These are phyloP conservation scores for Tricholoma matsutake DNA, from an alignment of 768 basidiomycete genomes.

Conservation along the genomic window DNA sequence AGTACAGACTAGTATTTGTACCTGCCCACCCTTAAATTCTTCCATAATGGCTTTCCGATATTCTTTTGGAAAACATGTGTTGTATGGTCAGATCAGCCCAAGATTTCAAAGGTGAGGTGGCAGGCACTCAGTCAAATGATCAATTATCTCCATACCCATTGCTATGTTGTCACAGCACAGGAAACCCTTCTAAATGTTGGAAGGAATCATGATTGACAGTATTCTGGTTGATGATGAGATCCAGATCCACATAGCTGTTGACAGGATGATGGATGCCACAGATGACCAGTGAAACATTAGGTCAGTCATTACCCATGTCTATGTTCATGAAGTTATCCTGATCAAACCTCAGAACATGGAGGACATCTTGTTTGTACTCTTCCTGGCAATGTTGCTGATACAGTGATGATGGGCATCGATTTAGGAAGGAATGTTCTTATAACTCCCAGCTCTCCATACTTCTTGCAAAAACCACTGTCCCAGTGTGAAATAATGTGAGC, in stretches of 20 bases:
- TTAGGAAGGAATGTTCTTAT: conserved; percentile 9
- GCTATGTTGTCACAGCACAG: conserved; percentile 32
- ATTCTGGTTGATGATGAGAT: conserved; percentile 25
- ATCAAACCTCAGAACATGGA: conserved; percentile 24
- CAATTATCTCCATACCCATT: too few species aligned
- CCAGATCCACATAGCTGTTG: conserved; percentile 30
- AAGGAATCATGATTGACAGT: neutral
- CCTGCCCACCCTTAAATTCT: conserved; percentile 19
- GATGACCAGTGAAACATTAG: too few species aligned
- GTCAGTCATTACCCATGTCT: conserved; percentile 31
- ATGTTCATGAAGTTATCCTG: conserved; percentile 14
- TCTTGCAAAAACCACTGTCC: conserved; percentile 33
- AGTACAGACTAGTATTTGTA: conserved; percentile 33
- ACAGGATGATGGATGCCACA: conserved; percentile 31
- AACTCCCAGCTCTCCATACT: conserved; percentile 25
- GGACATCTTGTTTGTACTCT: conserved; percentile 26
- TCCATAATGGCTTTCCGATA: too few species aligned
- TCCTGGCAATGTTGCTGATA: conserved; percentile 31
- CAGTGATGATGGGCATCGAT: conserved; percentile 26
- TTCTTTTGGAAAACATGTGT: conserved; percentile 14
- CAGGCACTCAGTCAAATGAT: too few species aligned
- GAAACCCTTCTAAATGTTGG: conserved; percentile 26
- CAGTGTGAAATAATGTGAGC: too few species aligned
- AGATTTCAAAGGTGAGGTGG: too few species aligned
- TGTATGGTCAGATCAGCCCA: conserved; percentile 27